Evolutionary conservation across 495 filamentous ascomycete species (phyloP).

Genomic region (Barbatosphaeria neglecta): DNA sequence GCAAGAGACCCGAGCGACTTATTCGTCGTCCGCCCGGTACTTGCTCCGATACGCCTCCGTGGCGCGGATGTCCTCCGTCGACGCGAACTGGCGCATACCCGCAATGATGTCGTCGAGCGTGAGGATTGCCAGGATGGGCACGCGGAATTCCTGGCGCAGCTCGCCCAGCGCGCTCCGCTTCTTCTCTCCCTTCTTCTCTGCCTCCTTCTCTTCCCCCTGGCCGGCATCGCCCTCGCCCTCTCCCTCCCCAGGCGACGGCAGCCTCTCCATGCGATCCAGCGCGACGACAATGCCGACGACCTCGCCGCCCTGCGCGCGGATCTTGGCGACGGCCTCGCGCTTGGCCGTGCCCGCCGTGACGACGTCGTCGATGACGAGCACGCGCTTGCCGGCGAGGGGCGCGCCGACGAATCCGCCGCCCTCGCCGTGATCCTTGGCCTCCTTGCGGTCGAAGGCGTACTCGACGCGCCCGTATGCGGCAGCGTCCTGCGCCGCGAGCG

Average conservation of each 20-base stretch:
- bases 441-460: constrained; percentile 92
- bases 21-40: constrained; percentile 49
- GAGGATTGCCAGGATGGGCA: constrained; percentile 44
- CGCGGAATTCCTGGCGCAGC: constrained; percentile 55
- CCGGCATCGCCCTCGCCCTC: constrained; percentile 23
- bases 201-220: background rate
- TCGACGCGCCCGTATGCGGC: constrained; percentile 43
- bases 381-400: constrained; percentile 65
- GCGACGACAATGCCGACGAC: constrained; percentile 79
- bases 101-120: constrained; percentile 72
- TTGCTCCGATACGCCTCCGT: constrained; percentile 69
- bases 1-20: no score
- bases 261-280: constrained; percentile 78
- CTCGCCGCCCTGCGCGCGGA: constrained; percentile 65
- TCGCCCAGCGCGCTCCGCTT: constrained; percentile 66
- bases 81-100: constrained; percentile 38
- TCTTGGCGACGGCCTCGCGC: constrained; percentile 77
- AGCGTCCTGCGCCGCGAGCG: constrained; percentile 52
- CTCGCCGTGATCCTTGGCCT: constrained; percentile 89
- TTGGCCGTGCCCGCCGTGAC: constrained; percentile 91
- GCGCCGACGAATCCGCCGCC: constrained; percentile 86
- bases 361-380: constrained; percentile 90
- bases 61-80: constrained; percentile 51
- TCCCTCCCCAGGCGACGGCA: constrained; percentile 41
- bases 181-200: constrained; percentile 29